phyloP scores from a whole-genome alignment of 1,139 yeast species.

The Hyphopichia burtonii region DNA sequence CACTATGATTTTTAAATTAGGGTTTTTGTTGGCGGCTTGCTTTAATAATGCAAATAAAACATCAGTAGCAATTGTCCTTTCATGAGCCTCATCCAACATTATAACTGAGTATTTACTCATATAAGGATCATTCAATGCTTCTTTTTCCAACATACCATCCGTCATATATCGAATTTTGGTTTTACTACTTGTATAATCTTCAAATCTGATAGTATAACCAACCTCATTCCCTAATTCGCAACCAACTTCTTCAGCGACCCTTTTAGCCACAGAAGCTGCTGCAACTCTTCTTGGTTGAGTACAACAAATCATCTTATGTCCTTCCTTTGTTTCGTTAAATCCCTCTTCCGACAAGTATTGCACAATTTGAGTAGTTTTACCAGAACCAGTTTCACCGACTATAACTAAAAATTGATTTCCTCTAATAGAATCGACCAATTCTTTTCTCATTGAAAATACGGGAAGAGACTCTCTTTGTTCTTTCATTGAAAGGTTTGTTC shows the following conservation, averaged over 20 bases:
- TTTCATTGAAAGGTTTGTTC: constrained; percentile 51
- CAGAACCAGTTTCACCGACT: constrained; percentile 51
- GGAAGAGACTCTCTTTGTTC: constrained; percentile 75
- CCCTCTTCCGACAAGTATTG: constrained; percentile 42
- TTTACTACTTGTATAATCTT: constrained; percentile 50
- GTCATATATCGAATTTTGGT: constrained; percentile 78
- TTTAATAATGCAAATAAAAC: constrained; percentile 82
- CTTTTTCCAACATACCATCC: constrained; percentile 90
- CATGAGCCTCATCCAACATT: constrained; percentile 95
- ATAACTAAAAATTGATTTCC: constrained; percentile 45
- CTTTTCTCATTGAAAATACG: constrained; percentile 60
- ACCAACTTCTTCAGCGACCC: constrained; percentile 68
- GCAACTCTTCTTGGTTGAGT: constrained; percentile 79
- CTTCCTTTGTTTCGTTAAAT: constrained; percentile 18
- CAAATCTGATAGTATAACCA: constrained; percentile 68
- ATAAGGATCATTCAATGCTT: constrained; percentile 72
- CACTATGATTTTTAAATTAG: constrained; percentile 73
- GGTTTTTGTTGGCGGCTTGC: constrained; percentile 66
- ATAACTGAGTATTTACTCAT: constrained; percentile 77
- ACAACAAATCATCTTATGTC: constrained; percentile 56
- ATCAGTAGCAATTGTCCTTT: constrained; percentile 92
- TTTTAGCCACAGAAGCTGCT: constrained; percentile 65
- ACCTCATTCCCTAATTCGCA: constrained; percentile 60
- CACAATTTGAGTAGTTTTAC: constrained; percentile 44
- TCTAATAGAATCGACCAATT: constrained; percentile 56